These are phyloP conservation scores for Aspergillus sp. DNA, from an alignment of 2,329 filamentous ascomycete species.

Conservation along the genomic window DNA sequence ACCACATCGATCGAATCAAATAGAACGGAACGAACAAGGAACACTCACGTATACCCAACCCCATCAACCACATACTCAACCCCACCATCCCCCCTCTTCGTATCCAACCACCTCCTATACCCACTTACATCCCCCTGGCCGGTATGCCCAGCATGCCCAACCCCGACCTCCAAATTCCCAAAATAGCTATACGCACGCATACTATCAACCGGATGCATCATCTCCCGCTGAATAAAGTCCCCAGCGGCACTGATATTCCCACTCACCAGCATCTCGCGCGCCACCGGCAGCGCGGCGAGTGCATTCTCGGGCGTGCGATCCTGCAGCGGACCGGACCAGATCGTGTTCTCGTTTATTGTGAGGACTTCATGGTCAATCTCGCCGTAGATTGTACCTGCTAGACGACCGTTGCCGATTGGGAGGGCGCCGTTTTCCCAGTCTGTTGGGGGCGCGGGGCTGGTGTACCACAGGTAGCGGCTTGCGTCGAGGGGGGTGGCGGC, in stretches of 20 bases:
- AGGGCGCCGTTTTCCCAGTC: not conserved
- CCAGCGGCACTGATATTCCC: constrained; percentile 11
- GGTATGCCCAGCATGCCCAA: constrained; percentile 1
- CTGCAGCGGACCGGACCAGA: constrained; percentile 21
- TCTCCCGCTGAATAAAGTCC: constrained; percentile 1
- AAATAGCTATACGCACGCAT: constrained; percentile 15
- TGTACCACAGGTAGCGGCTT: not conserved
- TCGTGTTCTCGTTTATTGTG: constrained; percentile 22
- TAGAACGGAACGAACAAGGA: not conserved
- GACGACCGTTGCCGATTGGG: constrained; percentile 21
- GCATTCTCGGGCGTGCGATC: constrained; percentile 15
- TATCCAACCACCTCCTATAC: constrained; percentile 14
- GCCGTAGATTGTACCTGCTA: constrained; percentile 20
- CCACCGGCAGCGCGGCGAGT: not conserved
- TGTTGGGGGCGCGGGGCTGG: not conserved
- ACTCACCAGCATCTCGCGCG: constrained; percentile 1
- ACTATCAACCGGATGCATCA: constrained; percentile 6
- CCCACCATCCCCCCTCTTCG: not conserved
- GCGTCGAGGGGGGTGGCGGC: not conserved
- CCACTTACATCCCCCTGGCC: not conserved
- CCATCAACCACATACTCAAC: constrained; percentile 8
- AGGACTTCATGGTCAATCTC: constrained; percentile 9
- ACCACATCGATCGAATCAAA: no score
- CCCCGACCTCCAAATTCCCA: constrained; percentile 8
- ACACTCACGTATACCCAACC: constrained; percentile 7